Percentiles rank a stretch among this genome's conserved stretches.
Evolutionary conservation across 2,329 filamentous ascomycete genomes (phyloP).

Genomic region (Ophiobolus disseminans): DNA sequence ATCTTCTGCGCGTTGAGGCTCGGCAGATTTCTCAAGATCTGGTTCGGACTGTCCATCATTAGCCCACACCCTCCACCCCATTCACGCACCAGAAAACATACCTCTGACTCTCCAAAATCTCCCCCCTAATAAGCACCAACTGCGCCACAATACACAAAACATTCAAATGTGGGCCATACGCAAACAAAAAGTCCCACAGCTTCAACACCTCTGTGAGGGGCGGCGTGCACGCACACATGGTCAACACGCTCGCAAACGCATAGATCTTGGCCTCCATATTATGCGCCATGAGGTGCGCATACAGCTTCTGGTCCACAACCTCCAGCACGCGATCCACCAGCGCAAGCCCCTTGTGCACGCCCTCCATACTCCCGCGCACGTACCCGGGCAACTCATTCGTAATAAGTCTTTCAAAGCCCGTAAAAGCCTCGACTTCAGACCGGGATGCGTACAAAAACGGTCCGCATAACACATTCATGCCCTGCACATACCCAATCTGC

Average conservation of each 20-base stretch:
- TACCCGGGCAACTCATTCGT: constrained; percentile 91
- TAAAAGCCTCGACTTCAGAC: constrained; percentile 93
- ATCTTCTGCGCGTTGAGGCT: constrained; percentile 82
- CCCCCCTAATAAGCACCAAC: constrained; percentile 83
- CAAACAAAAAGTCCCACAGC: constrained; percentile 97
- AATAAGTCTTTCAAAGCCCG: constrained; percentile 86
- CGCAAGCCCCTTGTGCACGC: constrained; percentile 88
- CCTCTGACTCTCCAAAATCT: constrained; percentile 84
- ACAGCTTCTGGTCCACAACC: constrained; percentile 89
- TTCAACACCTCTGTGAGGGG: constrained; percentile 90
- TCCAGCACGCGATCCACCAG: constrained; percentile 91
- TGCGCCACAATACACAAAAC: constrained; percentile 97
- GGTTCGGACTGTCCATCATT: constrained; percentile 70
- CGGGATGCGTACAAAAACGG: constrained; percentile 94
- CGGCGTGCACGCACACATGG: constrained; percentile 93
- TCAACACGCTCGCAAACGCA: constrained; percentile 93
- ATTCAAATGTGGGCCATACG: constrained; percentile 93
- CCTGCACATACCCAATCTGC: constrained; percentile 92
- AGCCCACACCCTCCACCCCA: neutral
- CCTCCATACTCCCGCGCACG: constrained; percentile 94
- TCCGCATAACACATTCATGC: constrained; percentile 97
- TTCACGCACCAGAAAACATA: constrained; percentile 51
- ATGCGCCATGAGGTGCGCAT: constrained; percentile 81
- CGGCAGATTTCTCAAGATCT: constrained; percentile 86
- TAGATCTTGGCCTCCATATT: constrained; percentile 93